Conservation (phyloP, 768 basidiomycete genomes). For the Suillus americanus region DNA sequence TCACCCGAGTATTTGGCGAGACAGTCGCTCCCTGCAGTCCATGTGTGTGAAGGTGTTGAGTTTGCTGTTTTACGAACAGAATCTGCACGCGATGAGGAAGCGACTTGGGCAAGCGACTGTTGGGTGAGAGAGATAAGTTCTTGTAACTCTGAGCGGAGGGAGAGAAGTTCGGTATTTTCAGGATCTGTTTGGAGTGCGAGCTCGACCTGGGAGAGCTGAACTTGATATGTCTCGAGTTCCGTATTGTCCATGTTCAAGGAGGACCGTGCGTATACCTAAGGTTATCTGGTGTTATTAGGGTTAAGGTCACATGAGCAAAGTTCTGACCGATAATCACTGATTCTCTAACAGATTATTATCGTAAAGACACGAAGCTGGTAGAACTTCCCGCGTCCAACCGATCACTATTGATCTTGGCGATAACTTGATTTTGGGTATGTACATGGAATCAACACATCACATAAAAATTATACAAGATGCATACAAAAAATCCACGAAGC, state of each 20-base stretch:
- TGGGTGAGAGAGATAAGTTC: conserved; percentile 84
- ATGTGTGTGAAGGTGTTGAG: conserved; percentile 52
- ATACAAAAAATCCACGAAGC: neutral
- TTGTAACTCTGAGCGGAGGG: conserved; percentile 73
- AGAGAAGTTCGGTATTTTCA: conserved; percentile 67
- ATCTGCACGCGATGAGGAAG: conserved; percentile 60
- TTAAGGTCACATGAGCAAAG: neutral
- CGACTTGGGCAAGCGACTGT: conserved; percentile 64
- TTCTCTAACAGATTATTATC: neutral
- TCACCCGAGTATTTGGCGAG: conserved; percentile 85
- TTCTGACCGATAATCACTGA: neutral
- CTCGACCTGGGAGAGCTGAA: conserved; percentile 88
- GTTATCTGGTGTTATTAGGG: conserved; percentile 1
- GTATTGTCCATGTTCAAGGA: conserved; percentile 45
- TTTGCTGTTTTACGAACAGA: conserved; percentile 53
- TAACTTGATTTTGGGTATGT: neutral
- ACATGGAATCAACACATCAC: neutral
- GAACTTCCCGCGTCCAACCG: neutral
- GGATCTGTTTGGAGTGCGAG: conserved; percentile 75
- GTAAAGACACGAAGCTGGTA: neutral
- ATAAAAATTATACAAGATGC: neutral
- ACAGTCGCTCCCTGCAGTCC: conserved; percentile 83
- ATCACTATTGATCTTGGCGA: neutral
- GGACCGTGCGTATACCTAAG: neutral
- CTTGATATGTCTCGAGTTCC: conserved; percentile 89